Evolutionary conservation across 78 protist genomes (phyloP), one percentile per base, ranked within the genome.

Genomic region (Dictyostelium intermedium): DNA sequence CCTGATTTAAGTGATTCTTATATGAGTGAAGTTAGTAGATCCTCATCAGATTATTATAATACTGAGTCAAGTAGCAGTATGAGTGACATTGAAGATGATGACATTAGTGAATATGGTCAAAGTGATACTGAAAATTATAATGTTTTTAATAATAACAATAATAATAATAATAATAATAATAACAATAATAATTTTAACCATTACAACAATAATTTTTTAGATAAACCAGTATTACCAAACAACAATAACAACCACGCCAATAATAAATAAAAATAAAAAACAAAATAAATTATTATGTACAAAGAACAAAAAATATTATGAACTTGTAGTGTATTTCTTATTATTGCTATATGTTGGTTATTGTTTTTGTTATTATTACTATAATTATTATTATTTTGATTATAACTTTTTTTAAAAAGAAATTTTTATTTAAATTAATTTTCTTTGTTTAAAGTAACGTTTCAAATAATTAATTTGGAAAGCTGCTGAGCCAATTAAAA

Each of bases 391-490:
- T 47, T 11, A 47, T 11, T 47, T 10, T 47, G 5, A 41, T 32
- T 70, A 70, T 34, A 10, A 30, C 35, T 72, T 10, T 30, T 72
- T 9, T n/a, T 70, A 13, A 32, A 30, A 32, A 70, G 32, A 32
- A 16, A 13, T 45, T 70, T 72, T 72, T 25, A 66, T 87, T 87
- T 87, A 87, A 50, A 87, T 87, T 56, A 87, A 61, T 76, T 87
- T 87, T 63, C 85, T 87, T 78, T 87, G 92, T 81, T 87, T 87
- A 70, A 87, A 87, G 79, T 87, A 87, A 77, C 85, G 80, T 83
- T 92, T 92, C 72, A 92, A 35, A 83, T 92, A 85, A 66, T 53
- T 83, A 45, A 92, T 83, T 80, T 92, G 96, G 92, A 84, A 92
- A 72, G 35, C 30, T 7, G 87, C 96, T 23, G 83, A 77, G 8